phyloP scores from a whole-genome alignment of 2,329 filamentous ascomycete genomes.

The Emmonsia crescens region DNA sequence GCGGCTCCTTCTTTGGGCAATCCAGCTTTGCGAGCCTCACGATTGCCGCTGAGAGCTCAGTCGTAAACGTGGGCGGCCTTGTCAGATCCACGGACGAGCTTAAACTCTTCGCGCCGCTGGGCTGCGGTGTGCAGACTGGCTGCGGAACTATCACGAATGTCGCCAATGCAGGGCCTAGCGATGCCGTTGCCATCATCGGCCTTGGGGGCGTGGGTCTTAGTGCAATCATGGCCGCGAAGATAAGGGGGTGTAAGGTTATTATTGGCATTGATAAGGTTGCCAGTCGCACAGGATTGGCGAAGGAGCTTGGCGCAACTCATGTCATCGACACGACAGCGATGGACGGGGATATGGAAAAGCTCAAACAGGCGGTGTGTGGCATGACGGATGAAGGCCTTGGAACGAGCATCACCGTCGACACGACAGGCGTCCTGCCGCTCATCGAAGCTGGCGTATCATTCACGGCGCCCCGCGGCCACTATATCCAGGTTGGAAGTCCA shows the following conservation, averaged over 20 bases:
- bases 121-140: conserved; percentile 25
- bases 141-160: conserved; percentile 19
- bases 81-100: conserved; percentile 15
- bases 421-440: conserved; percentile 15
- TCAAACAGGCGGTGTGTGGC: conserved; percentile 7
- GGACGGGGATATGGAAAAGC: conserved; percentile 6
- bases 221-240: conserved; percentile 24
- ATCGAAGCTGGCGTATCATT: conserved; percentile 14
- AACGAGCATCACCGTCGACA: conserved; percentile 15
- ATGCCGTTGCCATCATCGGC: conserved; percentile 22
- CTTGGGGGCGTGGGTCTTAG: conserved; percentile 24
- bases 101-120: conserved; percentile 20
- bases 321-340: conserved; percentile 8
- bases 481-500: conserved; percentile 10
- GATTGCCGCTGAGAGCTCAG: conserved; percentile 19
- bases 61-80: conserved; percentile 17
- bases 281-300: conserved; percentile 16
- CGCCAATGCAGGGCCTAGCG: conserved; percentile 11
- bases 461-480: not conserved
- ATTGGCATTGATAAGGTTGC: conserved; percentile 19
- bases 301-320: conserved; percentile 20
- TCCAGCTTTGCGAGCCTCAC: conserved; percentile 24
- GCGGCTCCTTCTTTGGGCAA: conserved; percentile 29
- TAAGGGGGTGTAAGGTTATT: conserved; percentile 14
- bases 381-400: conserved; percentile 2